These are phyloP conservation scores for Penicillium hordei DNA, from an alignment of 2,329 filamentous ascomycete genomes.

Conservation along the genomic window DNA sequence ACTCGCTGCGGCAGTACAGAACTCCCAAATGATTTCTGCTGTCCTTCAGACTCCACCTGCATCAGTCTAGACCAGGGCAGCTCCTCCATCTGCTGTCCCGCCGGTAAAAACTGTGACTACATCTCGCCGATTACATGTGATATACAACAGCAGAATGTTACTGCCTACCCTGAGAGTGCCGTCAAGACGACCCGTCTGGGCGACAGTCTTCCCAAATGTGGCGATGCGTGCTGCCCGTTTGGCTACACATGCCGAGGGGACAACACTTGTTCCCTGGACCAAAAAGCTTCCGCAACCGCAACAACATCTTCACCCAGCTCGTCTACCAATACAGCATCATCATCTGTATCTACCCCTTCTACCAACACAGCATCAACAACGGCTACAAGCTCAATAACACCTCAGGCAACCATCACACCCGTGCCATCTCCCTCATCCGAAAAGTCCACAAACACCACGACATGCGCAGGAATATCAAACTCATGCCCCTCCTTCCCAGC, in stretches of 20 bases:
- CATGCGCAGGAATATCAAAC: conserved; percentile 1
- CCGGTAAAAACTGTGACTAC: conserved; percentile 40
- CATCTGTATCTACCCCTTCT: conserved; percentile 8
- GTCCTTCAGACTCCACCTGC: conserved; percentile 42
- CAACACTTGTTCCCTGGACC: conserved; percentile 32
- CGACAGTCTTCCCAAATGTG: conserved; percentile 44
- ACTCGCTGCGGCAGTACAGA: conserved; percentile 38
- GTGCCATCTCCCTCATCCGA: conserved; percentile 22
- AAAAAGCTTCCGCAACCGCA: conserved; percentile 23
- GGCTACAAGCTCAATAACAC: conserved; percentile 17
- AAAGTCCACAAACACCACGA: conserved; percentile 13
- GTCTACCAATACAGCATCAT: conserved; percentile 7
- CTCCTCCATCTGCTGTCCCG: conserved; percentile 50
- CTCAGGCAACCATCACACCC: conserved; percentile 25
- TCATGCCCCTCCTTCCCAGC: conserved; percentile 43
- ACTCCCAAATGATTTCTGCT: conserved; percentile 47
- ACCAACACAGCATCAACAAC: conserved; percentile 13
- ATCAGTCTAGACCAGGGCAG: conserved; percentile 43
- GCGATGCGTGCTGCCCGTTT: conserved; percentile 47
- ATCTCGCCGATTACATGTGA: conserved; percentile 48
- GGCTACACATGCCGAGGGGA: conserved; percentile 45
- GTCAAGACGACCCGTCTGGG: conserved; percentile 46
- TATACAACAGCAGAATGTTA: conserved; percentile 43
- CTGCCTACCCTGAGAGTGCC: conserved; percentile 35
- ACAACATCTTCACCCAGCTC: conserved; percentile 9